Percentiles rank a stretch among this genome's conserved stretches.
These are phyloP conservation scores for Blastobotrys chiropterorum DNA, from an alignment of 805 yeast genomes.

Conservation along the genomic window DNA sequence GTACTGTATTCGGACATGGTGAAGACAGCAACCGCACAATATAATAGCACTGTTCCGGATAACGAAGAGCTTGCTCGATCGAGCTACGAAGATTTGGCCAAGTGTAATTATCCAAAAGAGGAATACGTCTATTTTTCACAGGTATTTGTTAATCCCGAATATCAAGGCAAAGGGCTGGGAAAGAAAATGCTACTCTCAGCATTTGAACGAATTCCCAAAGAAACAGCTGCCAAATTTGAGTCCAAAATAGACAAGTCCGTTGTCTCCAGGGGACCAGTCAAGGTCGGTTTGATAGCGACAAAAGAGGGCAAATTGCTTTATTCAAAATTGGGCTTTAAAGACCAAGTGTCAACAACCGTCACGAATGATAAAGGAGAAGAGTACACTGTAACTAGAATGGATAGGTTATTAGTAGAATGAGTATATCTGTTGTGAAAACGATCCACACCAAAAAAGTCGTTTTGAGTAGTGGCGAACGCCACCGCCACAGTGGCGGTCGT, in stretches of 20 bases:
- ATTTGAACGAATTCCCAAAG: not conserved
- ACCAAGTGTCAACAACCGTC: not conserved
- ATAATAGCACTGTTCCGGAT: not conserved
- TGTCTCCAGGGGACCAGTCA: not conserved
- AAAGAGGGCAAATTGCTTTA: not conserved
- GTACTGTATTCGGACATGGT: not conserved
- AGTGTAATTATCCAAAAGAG: not conserved
- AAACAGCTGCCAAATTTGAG: not conserved
- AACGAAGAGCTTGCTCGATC: not conserved
- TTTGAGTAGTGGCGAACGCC: too few species aligned
- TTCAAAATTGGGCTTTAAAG: not conserved
- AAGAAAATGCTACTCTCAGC: not conserved
- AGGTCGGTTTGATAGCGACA: not conserved
- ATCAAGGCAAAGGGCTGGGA: not conserved
- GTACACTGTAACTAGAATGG: not conserved
- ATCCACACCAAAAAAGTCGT: too few species aligned
- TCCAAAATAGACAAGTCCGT: not conserved
- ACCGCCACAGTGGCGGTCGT: not conserved
- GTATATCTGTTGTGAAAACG: not conserved
- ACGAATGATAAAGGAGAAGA: not conserved
- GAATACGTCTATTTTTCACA: not conserved
- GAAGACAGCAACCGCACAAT: not conserved
- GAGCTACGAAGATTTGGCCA: not conserved
- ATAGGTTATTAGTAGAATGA: not conserved
- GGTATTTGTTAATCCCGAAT: not conserved